Base-by-base conservation (phyloP, 768 basidiomycete genomes). In the Lactarius psammicola region DNA sequence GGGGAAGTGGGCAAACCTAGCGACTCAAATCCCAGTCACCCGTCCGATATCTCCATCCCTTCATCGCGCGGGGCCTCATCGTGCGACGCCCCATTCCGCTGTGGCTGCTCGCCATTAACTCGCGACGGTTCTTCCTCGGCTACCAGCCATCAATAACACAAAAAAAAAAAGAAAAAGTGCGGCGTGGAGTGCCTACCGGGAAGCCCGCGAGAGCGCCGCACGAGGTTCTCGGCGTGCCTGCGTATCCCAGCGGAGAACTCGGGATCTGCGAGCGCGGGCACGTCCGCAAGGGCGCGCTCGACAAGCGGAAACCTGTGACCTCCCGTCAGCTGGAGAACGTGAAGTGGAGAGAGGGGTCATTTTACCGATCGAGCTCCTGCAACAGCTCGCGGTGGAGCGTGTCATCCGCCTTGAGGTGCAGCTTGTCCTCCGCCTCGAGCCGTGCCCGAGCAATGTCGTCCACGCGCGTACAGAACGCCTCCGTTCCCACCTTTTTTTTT, bases 361-460 rank as follows among this genome's bases (percentile, higher is more conserved):
- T 75, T 68, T 54, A 84, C 87, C 87, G 80, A 75, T 88, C 86
- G 36, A 89, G 77, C 72, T 90, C 87, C 49, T 88, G 87, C 76
- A 86, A 80, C 8, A 90, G 75, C 67, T 88, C 87, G 57, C 80
- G 76, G 71, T 84, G 79, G 23, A 84, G 75, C 9, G 75, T 74
- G 4, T 88, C 87, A 33, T 79, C 79, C 3, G 81, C 72, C 69
- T 80, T 78, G 58, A 80, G 78, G 18, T 81, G 76, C 51, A 87
- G 71, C 63, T 81, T 80, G 46, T 78, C 78, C 64, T 87, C 85
- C 59, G 80, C 79, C 17, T 65, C 72, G 46, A 89, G 74, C 55
- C 82, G 79, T 63, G 84, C 77, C 23, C 79, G 80, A 18, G 82
- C 87, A 44, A 87, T 84, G 53, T 85, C 84, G 49, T 85, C 81